Conservation (phyloP, 768 basidiomycete species). For the Podaxis sp. region DNA sequence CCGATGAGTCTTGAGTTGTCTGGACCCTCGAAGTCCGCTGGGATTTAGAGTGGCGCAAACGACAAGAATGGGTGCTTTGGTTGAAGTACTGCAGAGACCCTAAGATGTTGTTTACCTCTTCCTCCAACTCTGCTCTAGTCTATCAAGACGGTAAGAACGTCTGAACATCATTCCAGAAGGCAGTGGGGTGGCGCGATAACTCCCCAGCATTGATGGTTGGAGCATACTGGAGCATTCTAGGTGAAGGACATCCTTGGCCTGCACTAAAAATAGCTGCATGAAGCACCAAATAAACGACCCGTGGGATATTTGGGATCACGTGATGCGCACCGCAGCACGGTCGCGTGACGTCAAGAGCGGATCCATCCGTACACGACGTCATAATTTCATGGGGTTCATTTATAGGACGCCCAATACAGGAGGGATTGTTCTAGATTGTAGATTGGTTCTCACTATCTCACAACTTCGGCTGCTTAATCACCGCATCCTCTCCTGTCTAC, state of each 20-base stretch:
- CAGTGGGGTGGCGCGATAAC: neutral
- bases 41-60: constrained; percentile 3
- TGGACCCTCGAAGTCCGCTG: constrained; percentile 4
- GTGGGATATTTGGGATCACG: constrained; percentile 3
- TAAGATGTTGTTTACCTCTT: neutral
- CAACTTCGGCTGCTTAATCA: constrained; percentile 5
- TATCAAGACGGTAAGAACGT: neutral
- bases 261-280: neutral
- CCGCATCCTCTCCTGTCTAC: constrained; percentile 7
- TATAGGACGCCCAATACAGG: neutral
- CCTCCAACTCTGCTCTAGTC: neutral
- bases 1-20: neutral
- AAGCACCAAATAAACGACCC: neutral
- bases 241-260: neutral
- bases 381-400: constrained; percentile 22
- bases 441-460: constrained; percentile 10
- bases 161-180: neutral
- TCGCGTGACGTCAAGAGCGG: constrained; percentile 29
- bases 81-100: neutral
- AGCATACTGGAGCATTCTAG: neutral
- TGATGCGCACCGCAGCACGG: neutral
- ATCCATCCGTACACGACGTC: constrained; percentile 25
- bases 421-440: neutral
- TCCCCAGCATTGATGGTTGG: neutral
- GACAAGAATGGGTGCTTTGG: constrained; percentile 7